Base-by-base conservation (phyloP, 2,329 filamentous ascomycete species). In the Ophiostoma himal-ulmi region DNA sequence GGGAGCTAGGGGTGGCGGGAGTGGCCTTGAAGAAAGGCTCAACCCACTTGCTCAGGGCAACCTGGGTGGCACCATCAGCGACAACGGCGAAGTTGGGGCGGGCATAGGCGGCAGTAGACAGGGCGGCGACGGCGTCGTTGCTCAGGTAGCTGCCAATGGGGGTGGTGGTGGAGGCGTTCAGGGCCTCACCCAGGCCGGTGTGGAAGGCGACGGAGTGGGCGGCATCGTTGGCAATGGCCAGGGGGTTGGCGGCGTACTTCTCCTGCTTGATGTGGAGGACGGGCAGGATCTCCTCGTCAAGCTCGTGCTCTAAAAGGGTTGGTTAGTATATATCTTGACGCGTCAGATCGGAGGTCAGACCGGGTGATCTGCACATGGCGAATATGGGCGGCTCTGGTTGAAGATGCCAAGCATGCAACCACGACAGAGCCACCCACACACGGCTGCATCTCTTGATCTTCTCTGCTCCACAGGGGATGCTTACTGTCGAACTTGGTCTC, bases 11-110 rank as follows among this genome's bases (percentile, higher is more conserved):
- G 74, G 84, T 80, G 75, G 83, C 79, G 71, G 89, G 86, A 68
- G 91, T 84, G 72, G 86, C 84, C 79, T 89, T 88, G 86, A 99
- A 98, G 87, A 97, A 97, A 79, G 96, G 89, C 78, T 89, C 88
- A 74, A 96, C 89, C 94, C 94, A 98, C 83, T 95, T 96, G 77
- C 87, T 86, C 75, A 98, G 84, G 73, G 91, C 88, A 71, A 85
- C 83, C 75, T 92, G 85, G 75, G 89, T 89, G 74, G 93, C 90
- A 74, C 95, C 95, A 77, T 96, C 96, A 77, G 92, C 93, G 74
- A 98, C 90, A 74, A 99, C 84, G 73, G 94, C 93, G 76, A 99
- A 90, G 82, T 97, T 97, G 77, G 90, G 83, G 86, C 96, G 97
- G 76, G 89, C 85, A 82, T 95, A 99, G 76, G 91, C 94, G 73